Evolutionary conservation across 2,329 filamentous ascomycete species (phyloP), one percentile per base, ranked within the genome.

Genomic region (Teratosphaeria zuluensis): DNA sequence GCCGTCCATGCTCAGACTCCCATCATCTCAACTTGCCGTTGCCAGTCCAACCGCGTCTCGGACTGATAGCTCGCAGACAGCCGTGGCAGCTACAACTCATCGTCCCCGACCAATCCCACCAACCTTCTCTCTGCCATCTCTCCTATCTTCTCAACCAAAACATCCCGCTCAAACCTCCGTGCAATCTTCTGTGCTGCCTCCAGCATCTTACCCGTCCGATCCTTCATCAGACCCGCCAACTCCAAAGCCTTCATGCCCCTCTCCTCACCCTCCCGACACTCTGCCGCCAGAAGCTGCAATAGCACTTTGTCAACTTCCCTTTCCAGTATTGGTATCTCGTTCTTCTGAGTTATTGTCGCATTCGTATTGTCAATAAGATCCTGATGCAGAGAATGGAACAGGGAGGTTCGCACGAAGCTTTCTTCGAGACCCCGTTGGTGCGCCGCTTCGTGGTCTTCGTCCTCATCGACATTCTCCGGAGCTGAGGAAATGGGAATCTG

Each of bases 171-270:
- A 76, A 95, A 99, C 66, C 92, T 80, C 70, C 88, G 84, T 8
- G 94, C 94, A 55, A 99, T 84, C 80, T 95, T 96, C 58, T 85
- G 84, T 1, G 94, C 94, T 4, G 92, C 89, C 72, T 96, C 91
- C 59, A 96, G 75, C 89, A 96, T 96, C 72, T 88, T 87, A 19
- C 92, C 92, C 61, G 84, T 88, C 53, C 84, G 80, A 75, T 97
- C 92, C 52, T 82, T 83, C 86, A 99, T 89, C 68, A 99, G 78
- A 62, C 83, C 80, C 32, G 95, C 94, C 68, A 97, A 82, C 75
- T 99, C 95, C 38, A 99, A 78, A 0, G 92, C 92, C 65, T 92
- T 90, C 90, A 96, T 96, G 5, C 92, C 92, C 32, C 88, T 81
- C 63, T 97, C 92, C 73, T 99, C 94, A 52, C 91, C 90, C 65